phyloP scores from a whole-genome alignment of 306 rosid genomes.

The Trifolium fragiferum region DNA sequence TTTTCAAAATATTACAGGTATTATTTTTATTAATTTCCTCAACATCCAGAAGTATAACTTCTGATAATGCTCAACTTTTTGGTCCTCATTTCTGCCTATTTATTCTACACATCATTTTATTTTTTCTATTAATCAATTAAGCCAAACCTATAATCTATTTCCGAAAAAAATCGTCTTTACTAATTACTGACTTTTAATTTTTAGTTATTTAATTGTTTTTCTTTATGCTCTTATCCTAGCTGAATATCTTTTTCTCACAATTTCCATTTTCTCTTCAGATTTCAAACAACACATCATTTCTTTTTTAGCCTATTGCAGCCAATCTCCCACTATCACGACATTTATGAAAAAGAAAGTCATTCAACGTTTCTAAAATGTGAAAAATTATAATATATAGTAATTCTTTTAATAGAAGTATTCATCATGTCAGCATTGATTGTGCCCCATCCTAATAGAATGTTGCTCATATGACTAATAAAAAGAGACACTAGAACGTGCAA shows the following conservation, averaged over 20 bases:
- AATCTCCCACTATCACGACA: slow-evolving; percentile 10
- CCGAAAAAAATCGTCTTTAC: background rate
- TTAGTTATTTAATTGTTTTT: background rate
- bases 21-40: background rate
- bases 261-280: slow-evolving; percentile 6
- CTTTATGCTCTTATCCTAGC: background rate
- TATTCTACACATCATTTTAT: background rate
- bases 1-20: background rate
- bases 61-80: background rate
- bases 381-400: background rate
- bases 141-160: background rate
- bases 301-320: background rate
- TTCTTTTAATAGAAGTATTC: background rate
- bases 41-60: background rate
- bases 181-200: background rate
- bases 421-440: slow-evolving; percentile 11
- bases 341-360: background rate
- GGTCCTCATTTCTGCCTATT: background rate
- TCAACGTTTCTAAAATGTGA: too few species aligned
- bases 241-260: background rate
- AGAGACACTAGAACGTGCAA: background rate
- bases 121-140: background rate
- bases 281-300: background rate
- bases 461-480: slow-evolving; percentile 2
- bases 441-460: slow-evolving; percentile 4